Base-by-base conservation (phyloP, 2,329 filamentous ascomycete species). In the Cordyceps fumosorosea region DNA sequence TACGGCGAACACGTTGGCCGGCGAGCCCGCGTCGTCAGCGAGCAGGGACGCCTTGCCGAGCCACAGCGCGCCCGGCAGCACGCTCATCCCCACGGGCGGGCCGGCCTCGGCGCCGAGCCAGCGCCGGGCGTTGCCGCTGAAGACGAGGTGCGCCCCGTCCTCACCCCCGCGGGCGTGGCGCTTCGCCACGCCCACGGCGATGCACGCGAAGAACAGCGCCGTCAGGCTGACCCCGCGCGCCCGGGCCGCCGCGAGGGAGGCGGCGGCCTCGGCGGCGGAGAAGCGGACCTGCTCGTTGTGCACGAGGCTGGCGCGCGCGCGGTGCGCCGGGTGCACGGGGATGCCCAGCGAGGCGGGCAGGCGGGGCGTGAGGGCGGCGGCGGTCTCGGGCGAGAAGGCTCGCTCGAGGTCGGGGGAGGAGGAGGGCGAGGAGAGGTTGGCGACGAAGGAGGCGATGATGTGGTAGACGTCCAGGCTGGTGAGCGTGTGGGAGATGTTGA, bases 401-500 rank as follows among this genome's bases (percentile, higher is more conserved):
- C 24, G 32, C 32, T n/a, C 26, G 10, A 37, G 8, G 20, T 32
- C 26, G 5, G 5, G 14, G 14, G 26, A 22, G 22, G 20, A 44
- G 34, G 20, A 29, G 14, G 11, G 22, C 16, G 51, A 29, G 2
- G 51, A 53, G 22, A 55, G 32, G 12, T 55, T 26, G 22, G 11
- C 26, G 34, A 57, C 40, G 12, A 57, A 57, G 1, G 26, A 16
- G 6, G 34, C n/a, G 2, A 57, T 26, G 5, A 57, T 37, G 16
- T 34, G 40, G 34, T 47, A 57, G 11, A 45, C 44, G n/a, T 22
- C 55, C 10, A 42, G 55, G 42, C 42, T 47, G 55, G 37, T 57
- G 42, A 57, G 26, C 11, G 55, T 48, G 55, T 57, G 55, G 40
- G 55, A 57, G 3, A 47, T 57, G 22, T 57, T 48, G 24, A 57